Percentiles rank a stretch among this genome's conserved stretches.
Evolutionary conservation across 305 asterid species (phyloP).

Genomic region (Fraxinus floribunda): DNA sequence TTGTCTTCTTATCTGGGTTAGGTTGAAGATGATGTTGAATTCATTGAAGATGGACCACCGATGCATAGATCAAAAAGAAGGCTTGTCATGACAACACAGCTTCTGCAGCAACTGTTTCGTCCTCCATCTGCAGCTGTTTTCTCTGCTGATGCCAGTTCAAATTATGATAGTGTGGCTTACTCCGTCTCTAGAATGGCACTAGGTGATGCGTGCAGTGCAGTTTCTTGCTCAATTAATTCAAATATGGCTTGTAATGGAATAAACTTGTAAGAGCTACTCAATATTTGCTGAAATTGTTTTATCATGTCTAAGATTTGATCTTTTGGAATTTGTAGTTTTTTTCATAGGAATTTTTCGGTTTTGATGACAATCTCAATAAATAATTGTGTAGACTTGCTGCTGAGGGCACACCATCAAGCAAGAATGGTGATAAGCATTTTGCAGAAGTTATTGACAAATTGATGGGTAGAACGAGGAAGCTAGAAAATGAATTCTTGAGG

Average conservation of each 20-base stretch:
- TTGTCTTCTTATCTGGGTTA: constrained; percentile 28
- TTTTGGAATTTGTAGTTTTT: not conserved
- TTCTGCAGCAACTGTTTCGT: constrained; percentile 68
- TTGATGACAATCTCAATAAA: not conserved
- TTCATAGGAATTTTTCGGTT: not conserved
- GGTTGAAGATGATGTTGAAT: constrained; percentile 47
- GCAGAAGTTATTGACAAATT: constrained; percentile 40
- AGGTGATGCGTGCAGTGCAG: constrained; percentile 61
- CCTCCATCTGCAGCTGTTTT: constrained; percentile 51
- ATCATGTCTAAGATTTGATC: constrained; percentile 13
- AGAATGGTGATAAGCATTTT: constrained; percentile 35
- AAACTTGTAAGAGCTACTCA: constrained; percentile 46
- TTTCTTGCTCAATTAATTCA: constrained; percentile 36
- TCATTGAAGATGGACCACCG: constrained; percentile 48
- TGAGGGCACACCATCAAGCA: constrained; percentile 33
- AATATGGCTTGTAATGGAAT: constrained; percentile 30
- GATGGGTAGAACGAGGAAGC: constrained; percentile 50
- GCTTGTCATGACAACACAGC: constrained; percentile 62
- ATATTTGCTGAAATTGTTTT: constrained; percentile 27
- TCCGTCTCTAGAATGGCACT: constrained; percentile 46
- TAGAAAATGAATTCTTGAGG: constrained; percentile 65
- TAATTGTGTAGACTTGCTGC: constrained; percentile 36
- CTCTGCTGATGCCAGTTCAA: constrained; percentile 41
- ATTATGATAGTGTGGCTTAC: constrained; percentile 45
- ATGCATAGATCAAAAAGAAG: constrained; percentile 54